Evolutionary conservation across 345 rosid genomes (phyloP).

Genomic region (Sisymbrium irio): DNA sequence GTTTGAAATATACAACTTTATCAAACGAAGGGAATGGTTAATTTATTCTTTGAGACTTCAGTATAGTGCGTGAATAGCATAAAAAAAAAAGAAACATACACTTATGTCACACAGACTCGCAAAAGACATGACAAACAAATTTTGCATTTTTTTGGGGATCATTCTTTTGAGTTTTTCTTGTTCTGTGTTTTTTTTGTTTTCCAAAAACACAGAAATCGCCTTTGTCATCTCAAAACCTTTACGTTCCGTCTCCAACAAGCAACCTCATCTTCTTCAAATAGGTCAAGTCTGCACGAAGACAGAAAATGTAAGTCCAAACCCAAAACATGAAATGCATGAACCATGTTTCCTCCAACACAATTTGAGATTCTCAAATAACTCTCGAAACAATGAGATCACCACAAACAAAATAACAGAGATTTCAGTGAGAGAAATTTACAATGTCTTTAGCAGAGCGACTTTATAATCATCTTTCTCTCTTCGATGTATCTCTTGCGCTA

Average conservation of each 20-base stretch:
- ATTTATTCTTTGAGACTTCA: not conserved
- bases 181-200: not conserved
- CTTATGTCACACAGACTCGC: constrained; percentile 7
- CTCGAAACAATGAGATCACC: not conserved
- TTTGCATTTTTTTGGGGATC: constrained; percentile 3
- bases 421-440: not conserved
- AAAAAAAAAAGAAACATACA: not conserved
- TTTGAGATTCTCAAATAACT: not conserved
- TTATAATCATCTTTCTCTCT: constrained; percentile 27
- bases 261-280: not conserved
- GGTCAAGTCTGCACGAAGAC: constrained; percentile 2
- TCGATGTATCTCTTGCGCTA: constrained; percentile 45
- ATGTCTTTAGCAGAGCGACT: constrained; percentile 28
- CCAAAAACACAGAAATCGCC: constrained; percentile 17
- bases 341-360: not conserved
- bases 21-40: not conserved
- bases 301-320: constrained; percentile 1
- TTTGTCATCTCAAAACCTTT: constrained; percentile 7
- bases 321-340: constrained; percentile 11
- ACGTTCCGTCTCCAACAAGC: constrained; percentile 4
- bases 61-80: not conserved
- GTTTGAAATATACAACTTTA: too few species aligned
- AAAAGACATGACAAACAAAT: constrained; percentile 14
- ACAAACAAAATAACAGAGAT: not conserved
- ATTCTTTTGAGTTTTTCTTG: not conserved